These are phyloP conservation scores for Candida qinlingensis DNA, from an alignment of 805 yeast genomes.

Conservation along the genomic window DNA sequence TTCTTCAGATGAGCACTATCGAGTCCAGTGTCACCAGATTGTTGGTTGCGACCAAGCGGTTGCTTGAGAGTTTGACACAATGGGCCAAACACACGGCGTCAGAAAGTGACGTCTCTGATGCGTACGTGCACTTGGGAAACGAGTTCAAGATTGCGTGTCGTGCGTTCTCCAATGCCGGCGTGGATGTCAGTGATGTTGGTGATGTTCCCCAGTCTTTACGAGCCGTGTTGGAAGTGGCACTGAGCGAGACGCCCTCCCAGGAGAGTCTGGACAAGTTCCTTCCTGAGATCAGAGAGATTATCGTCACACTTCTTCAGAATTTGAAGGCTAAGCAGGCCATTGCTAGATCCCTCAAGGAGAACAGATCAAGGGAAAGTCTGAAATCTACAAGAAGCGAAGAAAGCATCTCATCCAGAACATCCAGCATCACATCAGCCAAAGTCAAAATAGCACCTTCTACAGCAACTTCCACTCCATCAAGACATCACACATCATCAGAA, in stretches of 20 bases:
- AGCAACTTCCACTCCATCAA: neutral
- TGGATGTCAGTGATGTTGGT: conserved; percentile 77
- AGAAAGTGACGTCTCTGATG: conserved; percentile 82
- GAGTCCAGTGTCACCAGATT: conserved; percentile 77
- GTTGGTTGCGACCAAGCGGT: conserved; percentile 81
- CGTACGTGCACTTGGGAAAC: conserved; percentile 88
- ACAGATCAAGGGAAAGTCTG: conserved; percentile 20
- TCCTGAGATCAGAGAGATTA: conserved; percentile 81
- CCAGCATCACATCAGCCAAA: neutral
- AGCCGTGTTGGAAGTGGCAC: conserved; percentile 75
- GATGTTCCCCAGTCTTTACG: conserved; percentile 86
- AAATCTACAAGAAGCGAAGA: conserved; percentile 13
- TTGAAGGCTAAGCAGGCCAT: conserved; percentile 73
- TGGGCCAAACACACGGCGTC: conserved; percentile 85
- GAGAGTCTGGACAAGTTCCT: conserved; percentile 72
- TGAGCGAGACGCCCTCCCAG: conserved; percentile 81
- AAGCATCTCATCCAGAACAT: conserved; percentile 4
- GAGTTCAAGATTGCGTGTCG: conserved; percentile 84
- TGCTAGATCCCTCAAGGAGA: conserved; percentile 35
- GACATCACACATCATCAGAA: neutral
- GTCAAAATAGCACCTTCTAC: neutral
- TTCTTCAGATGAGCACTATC: conserved; percentile 41
- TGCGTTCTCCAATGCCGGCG: conserved; percentile 72
- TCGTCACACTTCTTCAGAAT: conserved; percentile 72
- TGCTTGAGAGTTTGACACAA: conserved; percentile 77